Conservation (phyloP, 208 protist genomes). For the Angomonas ambiguus region DNA sequence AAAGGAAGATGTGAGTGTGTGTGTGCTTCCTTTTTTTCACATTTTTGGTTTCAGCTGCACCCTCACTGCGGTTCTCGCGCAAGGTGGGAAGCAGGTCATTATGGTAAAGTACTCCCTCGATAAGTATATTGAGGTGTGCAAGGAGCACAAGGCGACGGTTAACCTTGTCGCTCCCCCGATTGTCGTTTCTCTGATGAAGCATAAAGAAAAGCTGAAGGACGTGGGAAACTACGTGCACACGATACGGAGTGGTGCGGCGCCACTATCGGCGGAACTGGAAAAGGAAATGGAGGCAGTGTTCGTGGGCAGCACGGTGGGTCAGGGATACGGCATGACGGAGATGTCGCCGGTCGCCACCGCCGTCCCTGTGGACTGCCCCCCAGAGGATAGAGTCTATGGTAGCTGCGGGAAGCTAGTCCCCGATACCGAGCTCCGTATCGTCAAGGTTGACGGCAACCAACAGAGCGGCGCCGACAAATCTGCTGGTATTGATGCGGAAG, state of each 20-base stretch:
- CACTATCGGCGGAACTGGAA: conserved; percentile 39
- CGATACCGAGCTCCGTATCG: conserved; percentile 9
- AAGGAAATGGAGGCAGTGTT: neutral
- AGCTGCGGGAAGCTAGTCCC: conserved; percentile 15
- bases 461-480: conserved; percentile 30
- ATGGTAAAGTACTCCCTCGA: conserved; percentile 51
- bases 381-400: neutral
- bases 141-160: conserved; percentile 51
- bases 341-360: conserved; percentile 46
- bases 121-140: conserved; percentile 30
- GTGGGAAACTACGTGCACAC: conserved; percentile 39
- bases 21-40: conserved; percentile 36
- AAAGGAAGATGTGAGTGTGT: neutral
- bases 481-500: conserved; percentile 17
- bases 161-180: conserved; percentile 77
- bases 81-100: conserved; percentile 30
- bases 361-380: neutral
- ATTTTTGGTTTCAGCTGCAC: conserved; percentile 74
- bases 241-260: conserved; percentile 56
- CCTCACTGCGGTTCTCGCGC: conserved; percentile 22
- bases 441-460: conserved; percentile 30
- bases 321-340: conserved; percentile 85
- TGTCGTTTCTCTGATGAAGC: conserved; percentile 60
- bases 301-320: conserved; percentile 19
- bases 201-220: conserved; percentile 25